Percentiles rank a stretch among this genome's conserved stretches.
Evolutionary conservation across 1,284 basidiomycete species (phyloP).

Genomic region (Papiliotrema nemorosa): DNA sequence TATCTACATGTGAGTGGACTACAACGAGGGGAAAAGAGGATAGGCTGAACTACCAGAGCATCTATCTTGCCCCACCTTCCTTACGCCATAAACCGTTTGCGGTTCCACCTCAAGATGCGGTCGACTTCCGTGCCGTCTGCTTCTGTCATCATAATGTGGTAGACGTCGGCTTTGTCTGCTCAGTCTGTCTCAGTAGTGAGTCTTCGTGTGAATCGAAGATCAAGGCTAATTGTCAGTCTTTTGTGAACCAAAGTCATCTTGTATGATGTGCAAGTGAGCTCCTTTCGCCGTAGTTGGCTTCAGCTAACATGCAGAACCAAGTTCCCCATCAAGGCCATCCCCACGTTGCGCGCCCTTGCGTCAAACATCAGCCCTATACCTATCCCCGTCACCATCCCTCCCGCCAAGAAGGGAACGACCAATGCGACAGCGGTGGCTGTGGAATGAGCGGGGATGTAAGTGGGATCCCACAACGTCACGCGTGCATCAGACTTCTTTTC

Average conservation of each 20-base stretch:
- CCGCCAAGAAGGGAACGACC: slow-evolving; percentile 8
- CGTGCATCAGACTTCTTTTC: too few species aligned
- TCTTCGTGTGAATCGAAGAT: slow-evolving; percentile 19
- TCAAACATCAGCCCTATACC: slow-evolving; percentile 37
- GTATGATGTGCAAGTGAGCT: slow-evolving; percentile 77
- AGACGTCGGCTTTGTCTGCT: slow-evolving; percentile 96
- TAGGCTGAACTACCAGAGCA: slow-evolving; percentile 59
- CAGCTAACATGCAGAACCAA: slow-evolving; percentile 63
- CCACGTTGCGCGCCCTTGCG: slow-evolving; percentile 60
- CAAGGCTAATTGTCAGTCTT: slow-evolving; percentile 60
- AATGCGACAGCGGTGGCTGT: neutral
- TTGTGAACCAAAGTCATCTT: slow-evolving; percentile 87
- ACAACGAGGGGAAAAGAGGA: neutral
- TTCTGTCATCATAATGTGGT: slow-evolving; percentile 98
- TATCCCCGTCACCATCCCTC: slow-evolving; percentile 32
- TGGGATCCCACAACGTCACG: too few species aligned
- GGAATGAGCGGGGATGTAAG: too few species aligned
- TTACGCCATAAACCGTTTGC: slow-evolving; percentile 70
- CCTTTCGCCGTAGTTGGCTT: neutral
- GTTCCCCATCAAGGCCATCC: slow-evolving; percentile 83
- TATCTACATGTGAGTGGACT: slow-evolving; percentile 67
- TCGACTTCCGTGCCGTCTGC: slow-evolving; percentile 96
- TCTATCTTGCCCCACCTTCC: slow-evolving; percentile 78
- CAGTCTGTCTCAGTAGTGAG: slow-evolving; percentile 89
- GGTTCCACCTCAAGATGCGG: slow-evolving; percentile 86